Base-by-base conservation (phyloP, 2,329 filamentous ascomycete genomes). In the Claviceps cyperi region DNA sequence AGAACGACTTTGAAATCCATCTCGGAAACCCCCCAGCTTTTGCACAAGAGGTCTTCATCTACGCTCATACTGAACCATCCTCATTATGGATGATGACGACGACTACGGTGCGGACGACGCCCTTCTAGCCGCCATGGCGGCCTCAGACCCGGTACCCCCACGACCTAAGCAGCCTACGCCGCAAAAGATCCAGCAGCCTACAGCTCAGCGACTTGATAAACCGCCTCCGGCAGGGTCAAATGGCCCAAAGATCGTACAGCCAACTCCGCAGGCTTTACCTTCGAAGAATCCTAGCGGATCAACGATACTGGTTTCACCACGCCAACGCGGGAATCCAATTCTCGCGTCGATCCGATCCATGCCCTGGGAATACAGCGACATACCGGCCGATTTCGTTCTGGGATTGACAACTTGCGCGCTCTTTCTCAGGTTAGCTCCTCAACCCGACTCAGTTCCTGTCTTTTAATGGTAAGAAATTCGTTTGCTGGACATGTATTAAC, bases 281-380 rank as follows among this genome's bases (percentile, higher is more conserved):
- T 76, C 79, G 53, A 71, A 72, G 46, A 71, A 71, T 7, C 67
- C 79, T 1, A 83, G 84, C 3, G 83, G 84, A 4, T 88, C 86
- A 15, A 80, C 84, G 5, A 94, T 97, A 56, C 76, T 94, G 19
- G 90, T 97, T 32, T 96, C 90, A 37, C 84, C 87, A 15, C 81
- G 90, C 40, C 90, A 98, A 66, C 94, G 94, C 66, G 92, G 91
- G 54, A 98, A 98, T 59, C 92, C 92, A 0, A 85, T 97, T 47
- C 71, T 98, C 32, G 84, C 86, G 49, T 80, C 83, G 65, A 78
- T 98, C 58, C 83, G 84, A 53, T 82, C 84, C 1, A 75, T 94
- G 52, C 79, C 89, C 0, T 98, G 92, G 92, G 92, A 98, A 67
- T 97, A 95, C 66, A 90, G 87, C 54, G 91, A 97, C 61, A 95